A percentile compares a stretch with the other conserved stretches of the same genome.
Evolutionary conservation across 2,329 filamentous ascomycete genomes (phyloP).

Genomic region (Cladosporium sp.): DNA sequence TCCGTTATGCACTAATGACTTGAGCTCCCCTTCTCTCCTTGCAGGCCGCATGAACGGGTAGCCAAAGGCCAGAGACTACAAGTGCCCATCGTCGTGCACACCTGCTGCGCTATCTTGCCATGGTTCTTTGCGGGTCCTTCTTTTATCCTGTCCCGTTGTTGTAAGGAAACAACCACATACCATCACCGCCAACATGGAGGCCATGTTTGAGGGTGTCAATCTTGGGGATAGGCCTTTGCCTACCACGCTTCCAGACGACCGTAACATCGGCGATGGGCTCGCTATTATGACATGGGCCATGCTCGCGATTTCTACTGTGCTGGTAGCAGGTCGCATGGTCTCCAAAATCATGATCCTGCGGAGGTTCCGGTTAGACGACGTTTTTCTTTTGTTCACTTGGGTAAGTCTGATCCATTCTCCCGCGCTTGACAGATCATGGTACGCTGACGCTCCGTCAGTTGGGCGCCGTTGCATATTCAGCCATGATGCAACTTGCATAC

Average conservation of each 20-base stretch:
- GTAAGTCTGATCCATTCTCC: not conserved
- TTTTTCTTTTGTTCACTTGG: slow-evolving; percentile 9
- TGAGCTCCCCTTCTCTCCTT: slow-evolving; percentile 3
- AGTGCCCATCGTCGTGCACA: slow-evolving; percentile 10
- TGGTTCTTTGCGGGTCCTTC: slow-evolving; percentile 1
- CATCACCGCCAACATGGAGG: not conserved
- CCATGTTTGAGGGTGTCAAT: not conserved
- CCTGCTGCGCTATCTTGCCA: not conserved
- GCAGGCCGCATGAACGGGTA: not conserved
- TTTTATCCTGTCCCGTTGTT: not conserved
- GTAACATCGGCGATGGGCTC: slow-evolving; percentile 7
- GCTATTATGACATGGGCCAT: slow-evolving; percentile 15
- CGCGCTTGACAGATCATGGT: not conserved
- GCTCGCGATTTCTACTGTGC: slow-evolving; percentile 10
- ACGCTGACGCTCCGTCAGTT: not conserved
- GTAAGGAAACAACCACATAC: not conserved
- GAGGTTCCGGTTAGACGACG: slow-evolving; percentile 10
- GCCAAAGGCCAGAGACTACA: not conserved
- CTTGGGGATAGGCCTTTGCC: not conserved
- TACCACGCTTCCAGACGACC: not conserved
- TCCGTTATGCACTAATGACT: slow-evolving; percentile 8
- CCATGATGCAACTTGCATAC: slow-evolving; percentile 8
- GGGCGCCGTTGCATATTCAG: not conserved
- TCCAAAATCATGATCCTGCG: slow-evolving; percentile 1
- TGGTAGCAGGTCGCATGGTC: slow-evolving; percentile 3